Conservation (phyloP, 768 basidiomycete species). For the Piloderma croceum region DNA sequence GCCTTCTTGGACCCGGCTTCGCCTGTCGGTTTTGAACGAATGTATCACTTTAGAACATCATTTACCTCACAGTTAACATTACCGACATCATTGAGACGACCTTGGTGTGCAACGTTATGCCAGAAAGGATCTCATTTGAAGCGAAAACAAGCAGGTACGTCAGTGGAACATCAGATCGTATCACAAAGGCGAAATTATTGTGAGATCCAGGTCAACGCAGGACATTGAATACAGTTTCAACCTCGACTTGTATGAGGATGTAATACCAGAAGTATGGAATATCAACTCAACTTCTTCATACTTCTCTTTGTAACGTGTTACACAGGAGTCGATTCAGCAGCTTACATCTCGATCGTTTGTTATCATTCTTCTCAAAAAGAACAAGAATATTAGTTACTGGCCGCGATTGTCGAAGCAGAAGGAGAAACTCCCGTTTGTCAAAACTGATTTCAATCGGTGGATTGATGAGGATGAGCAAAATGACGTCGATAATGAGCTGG, state of each 20-base stretch:
- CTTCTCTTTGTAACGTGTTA: too few relatives aligned
- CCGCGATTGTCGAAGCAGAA: constrained; percentile 89
- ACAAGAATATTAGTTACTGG: constrained; percentile 75
- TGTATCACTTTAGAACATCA: constrained; percentile 58
- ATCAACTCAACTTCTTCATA: too few relatives aligned
- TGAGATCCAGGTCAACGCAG: constrained; percentile 21
- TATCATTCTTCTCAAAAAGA: constrained; percentile 78
- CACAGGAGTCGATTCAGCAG: constrained; percentile 51
- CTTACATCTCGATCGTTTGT: constrained; percentile 63
- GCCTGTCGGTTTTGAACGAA: too few relatives aligned
- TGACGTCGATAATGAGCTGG: constrained; percentile 38
- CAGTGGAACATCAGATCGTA: background rate
- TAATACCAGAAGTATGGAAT: constrained; percentile 66
- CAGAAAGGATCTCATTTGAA: constrained; percentile 57
- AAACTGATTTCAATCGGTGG: constrained; percentile 96
- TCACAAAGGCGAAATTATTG: constrained; percentile 5
- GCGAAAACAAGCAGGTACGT: constrained; percentile 62
- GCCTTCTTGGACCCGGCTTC: constrained; percentile 16
- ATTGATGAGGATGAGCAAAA: constrained; percentile 97
- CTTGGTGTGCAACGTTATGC: constrained; percentile 53
- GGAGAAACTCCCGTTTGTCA: constrained; percentile 71
- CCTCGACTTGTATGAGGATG: constrained; percentile 69
- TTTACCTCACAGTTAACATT: constrained; percentile 81
- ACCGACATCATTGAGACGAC: constrained; percentile 59
- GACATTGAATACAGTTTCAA: constrained; percentile 61